phyloP scores from a whole-genome alignment of 352 stramenopile genomes.

The Pythium phragmiticola region DNA sequence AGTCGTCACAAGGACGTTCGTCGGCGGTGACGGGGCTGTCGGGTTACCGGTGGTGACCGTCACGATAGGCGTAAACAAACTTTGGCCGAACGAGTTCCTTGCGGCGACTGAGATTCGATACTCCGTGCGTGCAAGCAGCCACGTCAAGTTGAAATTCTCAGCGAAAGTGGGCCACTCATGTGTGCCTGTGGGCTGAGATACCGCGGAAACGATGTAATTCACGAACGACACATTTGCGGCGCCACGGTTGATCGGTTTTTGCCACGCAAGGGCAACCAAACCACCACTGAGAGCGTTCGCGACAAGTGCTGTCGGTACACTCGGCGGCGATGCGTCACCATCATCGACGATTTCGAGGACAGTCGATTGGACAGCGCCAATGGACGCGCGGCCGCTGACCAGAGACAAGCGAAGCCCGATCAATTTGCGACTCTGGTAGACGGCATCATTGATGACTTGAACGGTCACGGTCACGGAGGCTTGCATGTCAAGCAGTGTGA shows the following conservation, averaged over 20 bases:
- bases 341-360: conserved; percentile 53
- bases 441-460: conserved; percentile 42
- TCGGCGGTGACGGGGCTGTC: conserved; percentile 32
- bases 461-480: conserved; percentile 18
- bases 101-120: conserved; percentile 38
- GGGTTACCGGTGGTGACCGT: conserved; percentile 27
- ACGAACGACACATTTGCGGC: conserved; percentile 31
- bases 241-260: conserved; percentile 31
- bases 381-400: conserved; percentile 23
- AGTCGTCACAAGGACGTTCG: conserved; percentile 25
- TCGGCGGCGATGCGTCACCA: conserved; percentile 43
- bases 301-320: conserved; percentile 23
- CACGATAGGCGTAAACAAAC: conserved; percentile 20
- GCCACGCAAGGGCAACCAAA: conserved; percentile 33
- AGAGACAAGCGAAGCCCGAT: conserved; percentile 35
- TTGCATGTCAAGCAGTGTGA: conserved; percentile 32
- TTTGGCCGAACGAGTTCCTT: conserved; percentile 25
- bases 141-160: conserved; percentile 22
- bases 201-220: conserved; percentile 30
- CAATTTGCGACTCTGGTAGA: conserved; percentile 43
- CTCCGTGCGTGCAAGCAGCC: conserved; percentile 29
- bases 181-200: conserved; percentile 14
- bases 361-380: conserved; percentile 19
- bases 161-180: conserved; percentile 23
- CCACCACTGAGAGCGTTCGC: conserved; percentile 30